phyloP scores from a whole-genome alignment of 306 rosid species.

The Urtica urens region DNA sequence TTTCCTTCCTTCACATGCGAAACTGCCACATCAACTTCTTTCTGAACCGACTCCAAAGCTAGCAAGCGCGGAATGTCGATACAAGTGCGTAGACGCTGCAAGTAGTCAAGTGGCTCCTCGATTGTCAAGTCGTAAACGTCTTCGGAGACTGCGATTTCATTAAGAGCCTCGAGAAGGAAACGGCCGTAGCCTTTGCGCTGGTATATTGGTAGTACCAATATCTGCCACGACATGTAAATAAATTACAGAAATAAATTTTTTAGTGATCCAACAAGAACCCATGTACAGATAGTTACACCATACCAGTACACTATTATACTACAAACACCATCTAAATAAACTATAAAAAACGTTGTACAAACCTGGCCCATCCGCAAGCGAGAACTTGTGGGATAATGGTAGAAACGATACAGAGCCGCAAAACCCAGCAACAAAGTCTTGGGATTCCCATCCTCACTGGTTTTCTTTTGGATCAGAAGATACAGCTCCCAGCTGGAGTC shows the following conservation, averaged over 20 bases:
- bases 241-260: background rate
- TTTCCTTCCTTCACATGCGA: conserved; percentile 49
- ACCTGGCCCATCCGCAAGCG: conserved; percentile 91
- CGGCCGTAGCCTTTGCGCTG: conserved; percentile 86
- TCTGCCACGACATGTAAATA: conserved; percentile 34
- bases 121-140: conserved; percentile 66
- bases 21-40: conserved; percentile 39
- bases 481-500: conserved; percentile 91
- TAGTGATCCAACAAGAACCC: background rate
- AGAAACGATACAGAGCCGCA: conserved; percentile 78
- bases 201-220: conserved; percentile 69
- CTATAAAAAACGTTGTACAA: conserved; percentile 9
- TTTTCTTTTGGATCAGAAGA: conserved; percentile 47
- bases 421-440: conserved; percentile 57
- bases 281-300: background rate
- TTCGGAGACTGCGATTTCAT: conserved; percentile 56
- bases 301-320: background rate
- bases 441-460: conserved; percentile 36
- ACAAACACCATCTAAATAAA: conserved; percentile 1
- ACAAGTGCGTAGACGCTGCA: conserved; percentile 73
- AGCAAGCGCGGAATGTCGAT: conserved; percentile 55
- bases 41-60: conserved; percentile 40
- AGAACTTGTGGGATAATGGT: conserved; percentile 63
- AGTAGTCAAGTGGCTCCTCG: conserved; percentile 82
- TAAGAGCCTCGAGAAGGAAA: conserved; percentile 58